Base-by-base conservation (phyloP, 176 grass and related monocot genomes). In the Carex littledalei region DNA sequence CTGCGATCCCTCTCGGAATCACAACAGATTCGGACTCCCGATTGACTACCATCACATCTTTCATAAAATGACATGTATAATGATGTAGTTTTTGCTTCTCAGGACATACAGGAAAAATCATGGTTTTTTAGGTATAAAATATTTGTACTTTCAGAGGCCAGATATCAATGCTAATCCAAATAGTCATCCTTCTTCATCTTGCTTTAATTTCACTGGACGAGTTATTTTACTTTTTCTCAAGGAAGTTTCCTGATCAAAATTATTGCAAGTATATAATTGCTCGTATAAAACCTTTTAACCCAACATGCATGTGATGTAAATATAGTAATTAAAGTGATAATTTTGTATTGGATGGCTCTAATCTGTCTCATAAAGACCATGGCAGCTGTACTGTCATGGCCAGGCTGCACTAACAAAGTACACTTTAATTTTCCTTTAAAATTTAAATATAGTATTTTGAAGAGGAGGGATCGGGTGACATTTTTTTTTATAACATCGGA, bases 301-400 rank as follows among this genome's bases (percentile, higher is more conserved):
- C 32, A 66, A 67, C 81, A 49, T 68, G 62, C 81, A 29, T 29
- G 1, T 29, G 0, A 65, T 68, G 63, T 54, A 54, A 68, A 65
- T 68, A 50, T 54, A 17, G 54, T 43, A 83, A 55, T 68, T 59
- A 83, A 83, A 68, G 78, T 61, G 55, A 5, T 67, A 63, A 83
- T 55, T 32, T 7, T 4, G 50, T 68, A 83, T 31, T 67, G 3
- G 62, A 68, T 54, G 59, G 35, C 22, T 50, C 37, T 83, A 68
- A 67, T 67, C 59, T 71, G 52, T 41, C 34, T 72, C 41, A 12
- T 86, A 65, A 86, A 86, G 62, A 21, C 45, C 77, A 43, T 64
- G 12, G 41, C 50, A 86, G 59, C 84, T 80, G 74, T 68, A 35
- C 37, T 55, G 17, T 53, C 18, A 79, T 77, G 21, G 49, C n/a